These are phyloP conservation scores for Cryptococcus sp. DNA, from an alignment of 1,284 basidiomycete genomes.

Conservation along the genomic window DNA sequence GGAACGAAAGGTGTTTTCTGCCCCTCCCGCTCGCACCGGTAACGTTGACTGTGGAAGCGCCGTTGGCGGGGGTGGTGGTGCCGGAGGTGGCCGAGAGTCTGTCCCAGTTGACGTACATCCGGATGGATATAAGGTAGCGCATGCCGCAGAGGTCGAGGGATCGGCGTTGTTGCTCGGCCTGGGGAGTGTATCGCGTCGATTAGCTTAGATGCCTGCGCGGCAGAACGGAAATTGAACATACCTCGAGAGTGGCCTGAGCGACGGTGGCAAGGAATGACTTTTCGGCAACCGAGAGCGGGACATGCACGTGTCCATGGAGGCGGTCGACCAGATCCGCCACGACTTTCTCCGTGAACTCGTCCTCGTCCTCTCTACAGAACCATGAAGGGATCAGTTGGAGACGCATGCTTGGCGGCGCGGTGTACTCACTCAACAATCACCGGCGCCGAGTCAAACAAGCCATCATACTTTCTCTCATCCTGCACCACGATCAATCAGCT, in stretches of 20 bases:
- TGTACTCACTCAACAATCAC: slow-evolving; percentile 10
- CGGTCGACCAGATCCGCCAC: slow-evolving; percentile 63
- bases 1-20: slow-evolving; percentile 64
- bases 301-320: slow-evolving; percentile 62
- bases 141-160: slow-evolving; percentile 84
- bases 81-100: slow-evolving; percentile 22
- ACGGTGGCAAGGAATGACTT: slow-evolving; percentile 73
- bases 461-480: slow-evolving; percentile 36
- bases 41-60: neutral
- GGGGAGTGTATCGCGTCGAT: neutral
- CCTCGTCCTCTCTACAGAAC: slow-evolving; percentile 53
- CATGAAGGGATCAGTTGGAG: neutral
- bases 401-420: neutral
- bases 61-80: slow-evolving; percentile 20
- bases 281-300: slow-evolving; percentile 71
- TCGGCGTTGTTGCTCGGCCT: slow-evolving; percentile 82
- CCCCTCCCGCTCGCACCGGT: neutral
- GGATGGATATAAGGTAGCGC: slow-evolving; percentile 83
- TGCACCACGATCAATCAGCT: neutral
- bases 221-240: slow-evolving; percentile 40
- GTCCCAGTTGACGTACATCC: slow-evolving; percentile 51
- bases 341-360: slow-evolving; percentile 61
- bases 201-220: neutral
- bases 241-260: slow-evolving; percentile 82
- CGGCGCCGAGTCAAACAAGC: slow-evolving; percentile 33